Evolutionary conservation across 164 flowering plant species (phyloP).

Genomic region (Vitis rotundifolia): DNA sequence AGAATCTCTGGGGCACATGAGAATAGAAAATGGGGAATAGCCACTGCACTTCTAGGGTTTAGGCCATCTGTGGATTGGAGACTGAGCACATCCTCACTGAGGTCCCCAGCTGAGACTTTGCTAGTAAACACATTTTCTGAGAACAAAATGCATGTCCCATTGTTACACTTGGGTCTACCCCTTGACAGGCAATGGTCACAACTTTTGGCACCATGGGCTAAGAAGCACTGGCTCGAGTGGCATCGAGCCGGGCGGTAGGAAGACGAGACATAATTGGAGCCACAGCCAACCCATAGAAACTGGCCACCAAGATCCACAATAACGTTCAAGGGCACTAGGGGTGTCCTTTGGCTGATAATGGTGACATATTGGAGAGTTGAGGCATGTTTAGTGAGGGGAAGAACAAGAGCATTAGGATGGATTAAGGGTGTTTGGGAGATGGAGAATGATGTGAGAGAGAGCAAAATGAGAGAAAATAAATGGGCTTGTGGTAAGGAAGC

Average conservation of each 20-base stretch:
- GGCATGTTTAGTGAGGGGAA: slow-evolving; percentile 32
- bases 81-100: slow-evolving; percentile 19
- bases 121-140: slow-evolving; percentile 20
- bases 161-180: slow-evolving; percentile 24
- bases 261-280: slow-evolving; percentile 19
- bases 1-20: slow-evolving; percentile 22
- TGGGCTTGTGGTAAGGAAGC: neutral
- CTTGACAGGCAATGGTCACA: slow-evolving; percentile 15
- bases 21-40: slow-evolving; percentile 26
- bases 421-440: neutral
- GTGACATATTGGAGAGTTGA: slow-evolving; percentile 30
- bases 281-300: slow-evolving; percentile 33
- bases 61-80: slow-evolving; percentile 31
- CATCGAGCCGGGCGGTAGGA: slow-evolving; percentile 23
- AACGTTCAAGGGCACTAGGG: slow-evolving; percentile 19
- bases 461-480: neutral
- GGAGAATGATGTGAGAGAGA: slow-evolving; percentile 4
- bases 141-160: slow-evolving; percentile 26
- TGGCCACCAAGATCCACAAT: slow-evolving; percentile 28
- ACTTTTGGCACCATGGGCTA: slow-evolving; percentile 6
- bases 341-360: slow-evolving; percentile 23
- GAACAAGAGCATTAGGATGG: slow-evolving; percentile 24
- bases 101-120: slow-evolving; percentile 10
- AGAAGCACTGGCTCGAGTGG: slow-evolving; percentile 26
- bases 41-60: slow-evolving; percentile 19